Evolutionary conservation across 1,284 basidiomycete genomes (phyloP), one percentile per base, ranked within the genome.

Genomic region (Somion occarium): DNA sequence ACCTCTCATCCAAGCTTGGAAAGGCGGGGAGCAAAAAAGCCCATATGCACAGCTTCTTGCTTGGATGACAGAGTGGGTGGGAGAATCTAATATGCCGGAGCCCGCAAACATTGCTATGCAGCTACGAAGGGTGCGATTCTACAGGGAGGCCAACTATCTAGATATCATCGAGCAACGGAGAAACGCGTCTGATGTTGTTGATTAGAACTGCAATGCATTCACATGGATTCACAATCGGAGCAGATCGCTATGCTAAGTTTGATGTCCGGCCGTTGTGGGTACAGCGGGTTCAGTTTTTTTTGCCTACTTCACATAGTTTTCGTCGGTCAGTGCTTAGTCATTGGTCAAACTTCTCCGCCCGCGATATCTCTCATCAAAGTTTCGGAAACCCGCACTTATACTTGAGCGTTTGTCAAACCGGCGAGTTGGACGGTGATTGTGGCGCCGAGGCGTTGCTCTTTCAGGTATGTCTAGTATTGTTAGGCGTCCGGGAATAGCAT

Each of bases 51-150:
- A 69, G 55, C 59, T 91, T 49, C 69, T 79, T 46, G 55, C 55
- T 39, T 92, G 89, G 88, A 67, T 91, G 50, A 58, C 59, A 24
- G 79, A 74, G 5, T 93, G 91, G 91, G 74, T 89, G 0, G 82
- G 80, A 0, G 64, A 69, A 57, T 18, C 22, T 4, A 18, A n/a
- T 5, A 38, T 48, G 30, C 46, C 30, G n/a, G n/a, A 13, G n/a
- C 4, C 12, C 30, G 22, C 22, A 24, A 11, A 48, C n/a, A n/a
- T 22, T 38, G 34, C 22, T 2, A 11, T 23, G 37, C 11, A 37
- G 37, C 13, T 38, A 12, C 9, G 11, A 24, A 23, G 44, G 13
- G 24, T 46, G n/a, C 4, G 27, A 20, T 46, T 26, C 19, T 30
- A 46, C 25, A 46, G 25, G 44, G 27, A 46, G 13, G 5, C 27